Evolutionary conservation across 257 asterid species (phyloP).

Genomic region (Ilex asprella): DNA sequence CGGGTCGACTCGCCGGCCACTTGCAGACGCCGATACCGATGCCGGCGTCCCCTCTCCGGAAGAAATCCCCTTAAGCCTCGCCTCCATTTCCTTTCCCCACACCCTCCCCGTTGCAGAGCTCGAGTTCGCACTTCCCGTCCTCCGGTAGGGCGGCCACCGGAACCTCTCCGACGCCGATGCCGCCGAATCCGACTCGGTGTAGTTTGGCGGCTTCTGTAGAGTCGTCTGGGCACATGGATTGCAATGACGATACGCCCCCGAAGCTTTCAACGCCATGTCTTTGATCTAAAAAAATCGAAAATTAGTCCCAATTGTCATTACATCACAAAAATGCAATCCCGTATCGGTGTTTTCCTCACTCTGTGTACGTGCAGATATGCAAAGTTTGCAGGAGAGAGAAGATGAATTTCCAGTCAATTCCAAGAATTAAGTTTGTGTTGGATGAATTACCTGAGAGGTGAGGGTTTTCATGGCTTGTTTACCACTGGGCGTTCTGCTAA

Average conservation of each 20-base stretch:
- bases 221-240: slow-evolving; percentile 64
- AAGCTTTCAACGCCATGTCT: slow-evolving; percentile 96
- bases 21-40: slow-evolving; percentile 42
- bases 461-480: slow-evolving; percentile 59
- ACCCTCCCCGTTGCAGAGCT: slow-evolving; percentile 58
- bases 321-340: neutral
- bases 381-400: too few relatives aligned
- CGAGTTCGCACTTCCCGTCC: slow-evolving; percentile 82
- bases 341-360: too few relatives aligned
- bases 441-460: slow-evolving; percentile 60
- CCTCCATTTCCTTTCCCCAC: slow-evolving; percentile 60
- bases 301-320: neutral
- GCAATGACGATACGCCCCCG: slow-evolving; percentile 86
- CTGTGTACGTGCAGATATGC: too few relatives aligned
- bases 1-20: slow-evolving; percentile 87
- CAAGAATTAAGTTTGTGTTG: neutral
- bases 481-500: slow-evolving; percentile 29
- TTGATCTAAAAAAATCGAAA: slow-evolving; percentile 42
- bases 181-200: slow-evolving; percentile 41
- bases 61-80: slow-evolving; percentile 82
- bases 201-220: slow-evolving; percentile 28
- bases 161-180: slow-evolving; percentile 57
- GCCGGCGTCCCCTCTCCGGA: slow-evolving; percentile 85
- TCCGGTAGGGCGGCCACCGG: slow-evolving; percentile 78
- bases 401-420: too few relatives aligned